Percentiles rank a stretch among this genome's conserved stretches.
Conservation (phyloP, 352 stramenopile genomes). For the Chrysophaeum taylorii region DNA sequence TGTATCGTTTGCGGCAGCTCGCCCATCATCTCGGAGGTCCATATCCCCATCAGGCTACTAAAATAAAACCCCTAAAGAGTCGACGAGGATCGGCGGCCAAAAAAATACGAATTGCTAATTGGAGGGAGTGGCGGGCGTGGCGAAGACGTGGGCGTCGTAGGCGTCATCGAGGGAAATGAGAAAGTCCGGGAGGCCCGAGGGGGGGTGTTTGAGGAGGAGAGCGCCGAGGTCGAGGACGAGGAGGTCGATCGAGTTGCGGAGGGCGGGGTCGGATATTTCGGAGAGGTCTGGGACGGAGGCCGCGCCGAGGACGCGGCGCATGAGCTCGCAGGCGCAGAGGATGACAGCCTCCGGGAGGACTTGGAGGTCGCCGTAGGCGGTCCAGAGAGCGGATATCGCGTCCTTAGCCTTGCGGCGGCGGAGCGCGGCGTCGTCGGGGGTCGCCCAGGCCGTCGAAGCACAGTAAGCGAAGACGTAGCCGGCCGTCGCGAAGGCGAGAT, state of each 20-base stretch:
- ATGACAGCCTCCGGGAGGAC: neutral
- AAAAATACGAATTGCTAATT: too few species aligned
- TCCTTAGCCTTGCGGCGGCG: neutral
- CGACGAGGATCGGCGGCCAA: too few species aligned
- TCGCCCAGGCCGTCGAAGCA: neutral
- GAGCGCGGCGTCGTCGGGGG: neutral
- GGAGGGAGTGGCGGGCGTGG: too few species aligned
- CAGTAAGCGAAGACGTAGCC: conserved; percentile 34
- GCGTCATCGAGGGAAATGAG: too few species aligned
- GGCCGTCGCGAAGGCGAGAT: conserved; percentile 32
- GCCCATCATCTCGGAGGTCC: too few species aligned
- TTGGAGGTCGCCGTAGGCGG: neutral
- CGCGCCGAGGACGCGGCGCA: neutral
- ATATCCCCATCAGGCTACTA: too few species aligned
- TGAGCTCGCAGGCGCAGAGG: neutral
- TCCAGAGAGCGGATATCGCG: neutral
- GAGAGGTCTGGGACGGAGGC: neutral
- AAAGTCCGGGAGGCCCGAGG: too few species aligned
- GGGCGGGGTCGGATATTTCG: neutral
- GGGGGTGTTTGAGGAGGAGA: neutral
- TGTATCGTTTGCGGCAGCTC: too few species aligned
- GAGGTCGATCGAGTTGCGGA: neutral
- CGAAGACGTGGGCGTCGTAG: too few species aligned
- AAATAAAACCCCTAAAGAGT: too few species aligned
- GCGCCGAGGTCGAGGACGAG: neutral